Base-by-base conservation (phyloP, 2,329 filamentous ascomycete species). In the Fusarium sublunatum region DNA sequence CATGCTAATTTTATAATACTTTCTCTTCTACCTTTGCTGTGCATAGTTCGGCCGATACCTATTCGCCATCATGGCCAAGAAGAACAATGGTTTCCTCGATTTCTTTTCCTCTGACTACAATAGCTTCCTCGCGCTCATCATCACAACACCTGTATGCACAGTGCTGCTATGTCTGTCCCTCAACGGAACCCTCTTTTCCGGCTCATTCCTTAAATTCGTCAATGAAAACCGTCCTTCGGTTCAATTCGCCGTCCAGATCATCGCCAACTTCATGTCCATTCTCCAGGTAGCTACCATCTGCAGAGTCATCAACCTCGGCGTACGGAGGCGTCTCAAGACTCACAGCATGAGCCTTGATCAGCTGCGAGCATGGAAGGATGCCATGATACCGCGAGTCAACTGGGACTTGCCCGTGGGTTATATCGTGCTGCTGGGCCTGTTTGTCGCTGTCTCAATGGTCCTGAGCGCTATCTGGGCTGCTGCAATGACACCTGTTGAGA, bases 401-500 rank as follows among this genome's bases (percentile, higher is more conserved):
- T 63, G 58, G 58, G 58, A 62, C 6, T 13, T 62, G 5, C 58
- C 53, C 5, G 11, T 53, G 4, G 34, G 26, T 2, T 55, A 51
- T 25, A 46, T 62, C 0, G 19, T 32, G 2, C 19, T 42, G 1
- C 10, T 59, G 10, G 32, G 15, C 15, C 29, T 49, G 6, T 48
- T 62, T 29, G 58, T 61, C 3, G 55, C 34, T 7, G 41, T 56
- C 4, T 60, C 56, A 0, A 56, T 62, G 56, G 42, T 61, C 3
- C 41, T 62, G 19, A 61, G 58, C 19, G 53, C 56, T 35, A 59
- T 69, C 4, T 70, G 66, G 66, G 66, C 59, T 26, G 68, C 66
- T 46, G 64, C 64, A 3, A 55, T 70, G 51, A 70, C 68, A 7
- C 68, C 68, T 2, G 68, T 70, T 5, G 58, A 53, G 22, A 56